A percentile compares a stretch with the other conserved stretches of the same genome.
Evolutionary conservation across 371 early-diverging fungal species (phyloP).

Genomic region (Syncephalastrum racemosum): DNA sequence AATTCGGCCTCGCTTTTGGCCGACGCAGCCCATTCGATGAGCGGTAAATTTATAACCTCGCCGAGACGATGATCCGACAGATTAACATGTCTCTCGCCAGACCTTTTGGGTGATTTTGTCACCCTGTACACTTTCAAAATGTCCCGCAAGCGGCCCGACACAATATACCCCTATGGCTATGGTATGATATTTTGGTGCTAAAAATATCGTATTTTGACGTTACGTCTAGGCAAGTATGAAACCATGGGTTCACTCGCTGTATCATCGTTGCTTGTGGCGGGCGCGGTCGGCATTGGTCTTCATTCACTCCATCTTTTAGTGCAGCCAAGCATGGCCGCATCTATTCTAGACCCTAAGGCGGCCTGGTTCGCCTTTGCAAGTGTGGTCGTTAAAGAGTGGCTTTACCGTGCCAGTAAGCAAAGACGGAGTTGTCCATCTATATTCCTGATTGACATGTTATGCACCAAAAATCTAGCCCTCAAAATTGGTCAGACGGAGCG

Average conservation of each 20-base stretch:
- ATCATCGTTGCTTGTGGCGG: slow-evolving; percentile 58
- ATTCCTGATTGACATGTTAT: neutral
- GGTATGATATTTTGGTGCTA: slow-evolving; percentile 27
- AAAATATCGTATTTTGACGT: neutral
- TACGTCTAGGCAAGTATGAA: slow-evolving; percentile 60
- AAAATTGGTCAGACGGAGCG: slow-evolving; percentile 59
- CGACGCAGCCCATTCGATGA: slow-evolving; percentile 68
- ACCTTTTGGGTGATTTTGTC: slow-evolving; percentile 68
- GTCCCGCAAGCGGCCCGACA: slow-evolving; percentile 63
- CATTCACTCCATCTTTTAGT: slow-evolving; percentile 64
- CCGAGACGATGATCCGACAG: neutral
- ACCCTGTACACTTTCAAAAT: slow-evolving; percentile 69
- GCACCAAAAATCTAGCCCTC: slow-evolving; percentile 44
- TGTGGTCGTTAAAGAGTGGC: slow-evolving; percentile 63
- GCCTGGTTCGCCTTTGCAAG: slow-evolving; percentile 72
- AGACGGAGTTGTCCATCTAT: neutral
- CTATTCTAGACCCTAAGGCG: slow-evolving; percentile 63
- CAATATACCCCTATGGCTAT: slow-evolving; percentile 67
- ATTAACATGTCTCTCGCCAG: slow-evolving; percentile 23
- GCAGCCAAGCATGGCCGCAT: slow-evolving; percentile 17
- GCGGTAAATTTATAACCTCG: slow-evolving; percentile 37
- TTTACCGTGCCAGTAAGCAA: slow-evolving; percentile 59
- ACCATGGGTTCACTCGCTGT: slow-evolving; percentile 70
- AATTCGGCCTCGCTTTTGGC: slow-evolving; percentile 72
- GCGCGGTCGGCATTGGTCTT: slow-evolving; percentile 62